Conservation (phyloP, 1,284 basidiomycete genomes). For the Trichosporon coremiiforme region DNA sequence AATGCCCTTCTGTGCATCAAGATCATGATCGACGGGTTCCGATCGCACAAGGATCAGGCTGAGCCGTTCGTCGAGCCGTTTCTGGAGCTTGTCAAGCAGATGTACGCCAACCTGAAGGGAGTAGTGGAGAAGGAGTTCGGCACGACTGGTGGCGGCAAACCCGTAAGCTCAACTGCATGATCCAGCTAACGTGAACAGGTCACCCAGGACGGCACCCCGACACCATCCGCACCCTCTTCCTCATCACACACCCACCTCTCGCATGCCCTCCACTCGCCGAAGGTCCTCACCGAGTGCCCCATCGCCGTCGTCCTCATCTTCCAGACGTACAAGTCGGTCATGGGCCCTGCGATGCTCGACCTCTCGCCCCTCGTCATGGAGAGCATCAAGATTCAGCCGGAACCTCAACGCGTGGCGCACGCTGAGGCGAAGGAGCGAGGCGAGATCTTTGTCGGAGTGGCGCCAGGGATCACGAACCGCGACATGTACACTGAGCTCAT, state of each 20-base stretch:
- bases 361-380: conserved; percentile 75
- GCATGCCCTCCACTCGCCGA: conserved; percentile 77
- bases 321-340: conserved; percentile 72
- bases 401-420: conserved; percentile 81
- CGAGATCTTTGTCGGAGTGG: conserved; percentile 82
- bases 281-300: conserved; percentile 91
- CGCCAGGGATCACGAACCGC: conserved; percentile 71
- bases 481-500: conserved; percentile 85
- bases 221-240: conserved; percentile 30
- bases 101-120: conserved; percentile 73
- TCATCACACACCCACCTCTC: conserved; percentile 32
- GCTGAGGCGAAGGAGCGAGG: conserved; percentile 75
- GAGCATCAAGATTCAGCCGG: conserved; percentile 74
- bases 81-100: conserved; percentile 70
- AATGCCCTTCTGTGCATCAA: conserved; percentile 91
- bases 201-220: conserved; percentile 24
- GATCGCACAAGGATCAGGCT: conserved; percentile 63
- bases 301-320: conserved; percentile 93
- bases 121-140: conserved; percentile 76
- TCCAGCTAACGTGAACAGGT: conserved; percentile 20
- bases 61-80: conserved; percentile 81
- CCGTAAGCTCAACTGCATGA: conserved; percentile 30
- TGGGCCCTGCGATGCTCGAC: conserved; percentile 68
- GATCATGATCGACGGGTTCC: conserved; percentile 74
- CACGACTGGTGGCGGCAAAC: conserved; percentile 33